These are phyloP conservation scores for Kentomonas sorsogonicus DNA, from an alignment of 208 protist species.

Conservation along the genomic window DNA sequence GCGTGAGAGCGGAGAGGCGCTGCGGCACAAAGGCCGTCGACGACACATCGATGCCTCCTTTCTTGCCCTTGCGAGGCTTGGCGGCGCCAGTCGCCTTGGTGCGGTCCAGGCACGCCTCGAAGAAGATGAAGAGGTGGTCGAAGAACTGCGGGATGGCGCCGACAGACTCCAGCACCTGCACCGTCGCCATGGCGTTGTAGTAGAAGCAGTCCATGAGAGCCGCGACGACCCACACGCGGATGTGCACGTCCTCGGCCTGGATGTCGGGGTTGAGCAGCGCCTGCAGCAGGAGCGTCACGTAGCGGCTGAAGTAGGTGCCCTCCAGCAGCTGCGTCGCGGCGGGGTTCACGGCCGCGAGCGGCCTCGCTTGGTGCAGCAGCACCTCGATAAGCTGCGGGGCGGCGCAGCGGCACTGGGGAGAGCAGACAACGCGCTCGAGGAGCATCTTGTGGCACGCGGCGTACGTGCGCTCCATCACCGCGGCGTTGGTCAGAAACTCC, in stretches of 20 bases:
- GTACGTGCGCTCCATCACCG: slow-evolving; percentile 70
- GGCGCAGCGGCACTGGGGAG: slow-evolving; percentile 43
- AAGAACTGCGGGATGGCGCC: slow-evolving; percentile 73
- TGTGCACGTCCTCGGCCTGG: slow-evolving; percentile 33
- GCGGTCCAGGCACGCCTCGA: slow-evolving; percentile 33
- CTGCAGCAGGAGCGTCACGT: slow-evolving; percentile 62
- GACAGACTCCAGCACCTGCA: slow-evolving; percentile 39
- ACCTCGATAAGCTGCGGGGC: slow-evolving; percentile 78
- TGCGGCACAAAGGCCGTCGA: slow-evolving; percentile 67
- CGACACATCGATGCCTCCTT: slow-evolving; percentile 22
- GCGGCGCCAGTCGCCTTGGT: background rate
- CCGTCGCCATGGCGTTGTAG: slow-evolving; percentile 65
- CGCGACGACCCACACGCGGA: slow-evolving; percentile 76
- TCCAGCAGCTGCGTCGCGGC: too few species aligned
- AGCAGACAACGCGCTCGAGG: slow-evolving; percentile 44
- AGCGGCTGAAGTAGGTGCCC: slow-evolving; percentile 47
- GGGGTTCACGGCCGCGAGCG: slow-evolving; percentile 17
- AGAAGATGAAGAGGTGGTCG: slow-evolving; percentile 65
- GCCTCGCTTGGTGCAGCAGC: slow-evolving; percentile 83
- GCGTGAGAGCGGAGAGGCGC: slow-evolving; percentile 66
- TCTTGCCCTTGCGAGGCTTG: slow-evolving; percentile 33
- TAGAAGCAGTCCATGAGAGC: slow-evolving; percentile 85
- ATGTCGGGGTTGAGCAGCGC: slow-evolving; percentile 57
- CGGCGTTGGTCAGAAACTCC: slow-evolving; percentile 49
- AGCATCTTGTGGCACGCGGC: slow-evolving; percentile 80